Evolutionary conservation across 768 basidiomycete species (phyloP), one percentile per base, ranked within the genome.

Genomic region (Tylopilus sp.): DNA sequence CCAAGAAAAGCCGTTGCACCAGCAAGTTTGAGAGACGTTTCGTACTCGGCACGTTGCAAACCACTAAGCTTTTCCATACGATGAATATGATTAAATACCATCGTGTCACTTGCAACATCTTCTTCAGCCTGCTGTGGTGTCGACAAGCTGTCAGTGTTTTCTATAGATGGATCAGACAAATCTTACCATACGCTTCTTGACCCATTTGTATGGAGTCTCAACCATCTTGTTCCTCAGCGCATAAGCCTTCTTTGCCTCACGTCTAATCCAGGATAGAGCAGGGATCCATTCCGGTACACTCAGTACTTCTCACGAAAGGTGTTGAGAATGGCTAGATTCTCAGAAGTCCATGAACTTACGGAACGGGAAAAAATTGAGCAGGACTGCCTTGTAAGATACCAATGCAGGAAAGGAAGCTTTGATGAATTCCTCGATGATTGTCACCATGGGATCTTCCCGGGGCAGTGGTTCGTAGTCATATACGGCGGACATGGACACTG

Each of bases 281-380:
- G 77, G 76, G 45, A 74, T 55, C 74, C 76, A 77, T n/a, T 62
- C 28, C 16, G 37, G 48, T 2, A 41, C 25, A 13, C n/a, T 19
- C 19, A 48, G 3, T 19, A 48, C 69, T 48, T n/a, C 7, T 13
- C 8, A 13, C 6, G 22, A 24, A 40, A 7, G 13, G 30, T 37
- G 37, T 37, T 37, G 37, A 21, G 33, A 6, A 16, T 19, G 37
- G 12, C 19, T 37, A 19, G 7, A 31, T 31, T 13, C 30, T n/a
- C n/a, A n/a, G n/a, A 31, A 31, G 30, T n/a, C n/a, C n/a, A n/a
- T n/a, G 30, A 31, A 40, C 38, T 40, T 14, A 40, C 38, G 10
- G 19, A 21, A 40, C 38, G 11, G 38, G 21, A 40, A 40, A 22
- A 8, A 5, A 9, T 41, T 3, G 13, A 41, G 40, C 4, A 25